Evolutionary conservation across 73 alveolate species (phyloP).

Genomic region (Paramecium primaurelia): DNA sequence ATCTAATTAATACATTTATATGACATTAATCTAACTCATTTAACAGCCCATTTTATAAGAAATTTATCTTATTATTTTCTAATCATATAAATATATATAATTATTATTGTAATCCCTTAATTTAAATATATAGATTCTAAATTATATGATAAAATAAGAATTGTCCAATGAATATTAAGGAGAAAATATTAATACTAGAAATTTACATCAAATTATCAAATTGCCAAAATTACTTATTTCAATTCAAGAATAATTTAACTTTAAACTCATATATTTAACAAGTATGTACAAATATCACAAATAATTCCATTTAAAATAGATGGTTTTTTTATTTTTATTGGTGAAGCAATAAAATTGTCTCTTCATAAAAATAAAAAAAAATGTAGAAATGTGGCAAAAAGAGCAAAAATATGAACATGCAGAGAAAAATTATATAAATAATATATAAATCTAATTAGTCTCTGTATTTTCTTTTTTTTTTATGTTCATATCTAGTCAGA

Average conservation of each 20-base stretch:
- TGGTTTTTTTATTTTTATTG: neutral
- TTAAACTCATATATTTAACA: neutral
- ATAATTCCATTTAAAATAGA: neutral
- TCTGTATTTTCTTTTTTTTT: neutral
- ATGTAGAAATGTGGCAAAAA: neutral
- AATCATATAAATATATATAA: neutral
- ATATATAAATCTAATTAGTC: neutral
- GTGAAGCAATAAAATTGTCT: neutral
- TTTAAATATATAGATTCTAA: too few species aligned
- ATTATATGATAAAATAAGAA: neutral
- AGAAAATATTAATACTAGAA: neutral
- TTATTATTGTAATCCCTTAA: neutral
- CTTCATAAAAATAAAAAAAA: neutral
- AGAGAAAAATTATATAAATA: neutral
- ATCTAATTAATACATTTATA: neutral
- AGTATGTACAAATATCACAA: neutral
- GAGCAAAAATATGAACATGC: neutral
- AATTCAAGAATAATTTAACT: neutral
- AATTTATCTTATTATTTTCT: neutral
- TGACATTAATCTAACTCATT: too few species aligned
- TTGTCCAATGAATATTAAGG: neutral
- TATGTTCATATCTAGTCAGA: slow-evolving; percentile 13
- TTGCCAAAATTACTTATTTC: neutral
- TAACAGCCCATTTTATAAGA: neutral
- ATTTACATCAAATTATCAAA: neutral